These are phyloP conservation scores for Rutstroemia sp. DNA, from an alignment of 2,329 filamentous ascomycete species.

Conservation along the genomic window DNA sequence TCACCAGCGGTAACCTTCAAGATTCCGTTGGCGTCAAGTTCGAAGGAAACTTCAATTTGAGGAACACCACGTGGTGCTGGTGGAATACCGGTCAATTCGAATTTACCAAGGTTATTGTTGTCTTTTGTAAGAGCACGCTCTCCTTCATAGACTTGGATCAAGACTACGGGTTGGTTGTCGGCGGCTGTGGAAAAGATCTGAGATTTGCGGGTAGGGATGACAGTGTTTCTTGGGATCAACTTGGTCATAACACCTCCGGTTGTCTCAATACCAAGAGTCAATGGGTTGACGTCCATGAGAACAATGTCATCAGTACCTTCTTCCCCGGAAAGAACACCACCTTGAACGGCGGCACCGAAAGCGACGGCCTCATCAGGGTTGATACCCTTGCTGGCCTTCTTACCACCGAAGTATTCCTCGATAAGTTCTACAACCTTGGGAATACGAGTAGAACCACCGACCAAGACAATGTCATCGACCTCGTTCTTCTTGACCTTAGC, in stretches of 20 bases:
- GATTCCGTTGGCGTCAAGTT: conserved; percentile 97
- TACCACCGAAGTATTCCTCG: conserved; percentile 97
- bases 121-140: conserved; percentile 83
- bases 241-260: conserved; percentile 97
- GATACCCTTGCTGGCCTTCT: conserved; percentile 99
- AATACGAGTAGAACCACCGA: conserved; percentile 98
- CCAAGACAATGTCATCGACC: conserved; percentile 97
- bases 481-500: conserved; percentile 77
- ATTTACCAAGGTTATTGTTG: conserved; percentile 96
- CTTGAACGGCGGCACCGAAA: conserved; percentile 97
- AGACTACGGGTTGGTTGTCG: conserved; percentile 91
- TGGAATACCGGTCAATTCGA: conserved; percentile 93
- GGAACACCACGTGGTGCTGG: conserved; percentile 93
- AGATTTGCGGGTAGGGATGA: conserved; percentile 92
- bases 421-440: conserved; percentile 98
- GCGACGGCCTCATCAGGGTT: conserved; percentile 99
- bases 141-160: conserved; percentile 94
- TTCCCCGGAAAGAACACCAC: conserved; percentile 97
- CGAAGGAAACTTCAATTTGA: conserved; percentile 96
- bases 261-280: conserved; percentile 96
- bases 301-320: conserved; percentile 92
- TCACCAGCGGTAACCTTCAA: conserved; percentile 93
- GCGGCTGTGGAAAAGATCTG: conserved; percentile 97
- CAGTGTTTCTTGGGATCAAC: conserved; percentile 89
- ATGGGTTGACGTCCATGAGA: conserved; percentile 90